These are phyloP conservation scores for Colletotrichum horii DNA, from an alignment of 2,329 filamentous ascomycete genomes.

Conservation along the genomic window DNA sequence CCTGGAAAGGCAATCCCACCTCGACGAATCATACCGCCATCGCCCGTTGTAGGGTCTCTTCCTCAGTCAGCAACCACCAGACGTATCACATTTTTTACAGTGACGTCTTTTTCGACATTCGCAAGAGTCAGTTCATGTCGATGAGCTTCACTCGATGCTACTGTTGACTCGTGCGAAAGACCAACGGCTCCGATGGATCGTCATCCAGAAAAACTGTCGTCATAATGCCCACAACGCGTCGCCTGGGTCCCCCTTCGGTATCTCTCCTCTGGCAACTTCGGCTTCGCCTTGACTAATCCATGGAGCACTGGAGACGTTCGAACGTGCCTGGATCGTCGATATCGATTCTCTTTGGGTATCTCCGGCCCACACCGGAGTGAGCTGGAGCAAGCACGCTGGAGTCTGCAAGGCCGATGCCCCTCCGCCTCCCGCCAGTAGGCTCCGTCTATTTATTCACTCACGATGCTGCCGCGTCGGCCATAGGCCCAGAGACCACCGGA, in stretches of 20 bases:
- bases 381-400: neutral
- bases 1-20: neutral
- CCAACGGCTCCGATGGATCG: neutral
- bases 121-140: constrained; percentile 2
- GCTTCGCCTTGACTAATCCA: constrained; percentile 18
- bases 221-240: constrained; percentile 21
- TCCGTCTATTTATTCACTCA: constrained; percentile 17
- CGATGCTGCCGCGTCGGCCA: constrained; percentile 6
- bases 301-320: constrained; percentile 11
- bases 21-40: constrained; percentile 8
- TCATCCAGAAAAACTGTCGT: constrained; percentile 14
- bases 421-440: constrained; percentile 14
- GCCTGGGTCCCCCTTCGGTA: constrained; percentile 2
- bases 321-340: neutral
- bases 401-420: neutral
- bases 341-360: neutral
- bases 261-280: constrained; percentile 5
- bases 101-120: constrained; percentile 4
- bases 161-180: constrained; percentile 17
- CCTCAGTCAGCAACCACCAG: constrained; percentile 16
- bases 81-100: neutral
- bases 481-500: neutral
- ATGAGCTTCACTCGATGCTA: neutral
- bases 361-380: constrained; percentile 3
- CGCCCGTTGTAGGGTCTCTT: neutral